These are phyloP conservation scores for Hymenoscyphus occultus DNA, from an alignment of 2,329 filamentous ascomycete genomes.

Conservation along the genomic window DNA sequence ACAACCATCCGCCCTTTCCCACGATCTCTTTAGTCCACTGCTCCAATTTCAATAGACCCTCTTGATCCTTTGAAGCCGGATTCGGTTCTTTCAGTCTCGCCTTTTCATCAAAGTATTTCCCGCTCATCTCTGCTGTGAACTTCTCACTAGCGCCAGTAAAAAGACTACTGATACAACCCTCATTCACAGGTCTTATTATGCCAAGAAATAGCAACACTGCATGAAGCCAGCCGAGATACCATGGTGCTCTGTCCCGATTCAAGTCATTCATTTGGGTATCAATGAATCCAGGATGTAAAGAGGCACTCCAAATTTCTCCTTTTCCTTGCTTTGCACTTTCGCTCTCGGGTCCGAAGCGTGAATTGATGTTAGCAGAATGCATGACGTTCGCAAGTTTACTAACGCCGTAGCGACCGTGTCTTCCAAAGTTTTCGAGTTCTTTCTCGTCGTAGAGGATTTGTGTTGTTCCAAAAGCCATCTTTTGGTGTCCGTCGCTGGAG, in stretches of 20 bases:
- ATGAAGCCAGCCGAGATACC: slow-evolving; percentile 19
- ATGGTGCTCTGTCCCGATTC: slow-evolving; percentile 13
- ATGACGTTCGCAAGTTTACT: slow-evolving; percentile 26
- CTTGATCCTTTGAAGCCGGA: slow-evolving; percentile 12
- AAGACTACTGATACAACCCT: slow-evolving; percentile 19
- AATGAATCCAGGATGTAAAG: slow-evolving; percentile 23
- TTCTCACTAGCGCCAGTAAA: slow-evolving; percentile 21
- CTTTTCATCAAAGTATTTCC: slow-evolving; percentile 20
- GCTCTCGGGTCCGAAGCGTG: slow-evolving; percentile 20
- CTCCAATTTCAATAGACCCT: slow-evolving; percentile 16
- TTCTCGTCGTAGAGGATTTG: slow-evolving; percentile 15
- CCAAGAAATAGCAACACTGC: slow-evolving; percentile 12
- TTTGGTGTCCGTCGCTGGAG: slow-evolving; percentile 21
- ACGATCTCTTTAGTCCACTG: slow-evolving; percentile 20
- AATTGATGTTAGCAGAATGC: slow-evolving; percentile 20
- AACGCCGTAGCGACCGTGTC: slow-evolving; percentile 19
- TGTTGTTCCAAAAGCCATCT: slow-evolving; percentile 11
- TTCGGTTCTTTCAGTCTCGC: slow-evolving; percentile 13
- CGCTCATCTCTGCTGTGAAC: slow-evolving; percentile 20
- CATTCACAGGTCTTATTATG: slow-evolving; percentile 17
- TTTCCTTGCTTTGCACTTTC: slow-evolving; percentile 13
- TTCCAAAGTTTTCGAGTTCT: slow-evolving; percentile 13
- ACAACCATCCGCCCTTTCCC: slow-evolving; percentile 20
- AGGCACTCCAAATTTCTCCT: slow-evolving; percentile 22
- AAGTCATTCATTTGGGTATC: slow-evolving; percentile 20